These are phyloP conservation scores for Hevea brasiliensis DNA, from an alignment of 345 rosid species.

Conservation along the genomic window DNA sequence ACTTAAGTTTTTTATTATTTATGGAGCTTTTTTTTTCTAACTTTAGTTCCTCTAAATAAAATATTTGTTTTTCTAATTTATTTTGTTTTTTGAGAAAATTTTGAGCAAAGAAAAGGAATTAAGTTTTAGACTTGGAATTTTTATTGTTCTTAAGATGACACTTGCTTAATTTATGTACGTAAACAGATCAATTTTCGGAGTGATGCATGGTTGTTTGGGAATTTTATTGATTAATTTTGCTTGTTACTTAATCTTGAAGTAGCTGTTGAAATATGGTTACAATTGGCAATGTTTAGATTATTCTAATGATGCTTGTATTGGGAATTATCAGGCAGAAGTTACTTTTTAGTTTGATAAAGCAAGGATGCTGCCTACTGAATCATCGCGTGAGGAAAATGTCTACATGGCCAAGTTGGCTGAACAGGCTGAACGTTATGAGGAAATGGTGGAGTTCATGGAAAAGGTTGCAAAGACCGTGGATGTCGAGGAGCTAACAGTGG, in stretches of 20 bases:
- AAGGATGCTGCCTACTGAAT: constrained; percentile 66
- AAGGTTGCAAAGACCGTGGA: constrained; percentile 85
- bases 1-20: no score
- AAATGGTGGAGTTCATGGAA: constrained; percentile 98
- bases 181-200: no score
- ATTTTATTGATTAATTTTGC: no score
- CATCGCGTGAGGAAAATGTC: constrained; percentile 83
- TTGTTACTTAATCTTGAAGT: background rate
- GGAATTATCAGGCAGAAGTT: constrained; percentile 17
- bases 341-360: constrained; percentile 19
- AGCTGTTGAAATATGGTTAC: background rate
- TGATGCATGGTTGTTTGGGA: no score
- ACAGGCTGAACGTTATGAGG: constrained; percentile 97
- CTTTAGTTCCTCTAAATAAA: no score
- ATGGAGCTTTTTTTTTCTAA: no score
- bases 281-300: background rate
- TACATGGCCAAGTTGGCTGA: constrained; percentile 97
- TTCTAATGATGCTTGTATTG: constrained; percentile 1
- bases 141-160: no score
- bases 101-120: background rate
- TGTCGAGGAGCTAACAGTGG: constrained; percentile 83
- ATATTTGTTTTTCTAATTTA: no score
- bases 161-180: no score
- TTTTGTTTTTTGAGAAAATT: background rate
- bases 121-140: no score